Conservation (phyloP, 495 filamentous ascomycete genomes). For the Evansstolkia leycettana region DNA sequence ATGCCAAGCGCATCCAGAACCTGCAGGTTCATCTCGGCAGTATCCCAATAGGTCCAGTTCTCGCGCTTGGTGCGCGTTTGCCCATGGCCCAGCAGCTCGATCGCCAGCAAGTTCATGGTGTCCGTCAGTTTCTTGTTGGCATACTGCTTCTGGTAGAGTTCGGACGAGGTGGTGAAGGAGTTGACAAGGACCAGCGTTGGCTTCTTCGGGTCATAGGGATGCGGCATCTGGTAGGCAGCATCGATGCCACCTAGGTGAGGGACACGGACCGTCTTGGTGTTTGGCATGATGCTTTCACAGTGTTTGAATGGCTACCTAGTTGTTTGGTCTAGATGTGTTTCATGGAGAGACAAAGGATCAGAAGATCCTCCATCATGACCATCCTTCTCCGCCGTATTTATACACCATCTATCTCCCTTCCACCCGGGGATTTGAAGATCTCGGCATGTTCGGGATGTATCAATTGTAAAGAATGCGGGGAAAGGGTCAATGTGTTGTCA, state of each 20-base stretch:
- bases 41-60: constrained; percentile 42
- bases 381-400: too few species aligned
- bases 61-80: constrained; percentile 26
- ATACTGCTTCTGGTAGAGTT: constrained; percentile 20
- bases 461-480: too few species aligned
- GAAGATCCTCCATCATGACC: too few species aligned
- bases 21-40: constrained; percentile 36
- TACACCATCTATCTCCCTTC: too few species aligned
- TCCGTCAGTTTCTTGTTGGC: constrained; percentile 10
- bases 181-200: constrained; percentile 28
- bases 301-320: too few species aligned
- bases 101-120: constrained; percentile 33
- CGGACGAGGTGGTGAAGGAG: constrained; percentile 21
- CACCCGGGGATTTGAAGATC: too few species aligned
- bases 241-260: constrained; percentile 26
- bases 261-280: constrained; percentile 16
- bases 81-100: constrained; percentile 41
- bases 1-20: constrained; percentile 41
- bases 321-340: too few species aligned
- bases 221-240: constrained; percentile 20
- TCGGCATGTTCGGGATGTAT: too few species aligned
- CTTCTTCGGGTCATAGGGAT: constrained; percentile 20
- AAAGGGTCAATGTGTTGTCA: too few species aligned
- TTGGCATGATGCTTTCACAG: too few species aligned
- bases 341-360: too few species aligned